Base-by-base conservation (phyloP, 148 eudicot genomes). In the Fagopyrum tataricum region DNA sequence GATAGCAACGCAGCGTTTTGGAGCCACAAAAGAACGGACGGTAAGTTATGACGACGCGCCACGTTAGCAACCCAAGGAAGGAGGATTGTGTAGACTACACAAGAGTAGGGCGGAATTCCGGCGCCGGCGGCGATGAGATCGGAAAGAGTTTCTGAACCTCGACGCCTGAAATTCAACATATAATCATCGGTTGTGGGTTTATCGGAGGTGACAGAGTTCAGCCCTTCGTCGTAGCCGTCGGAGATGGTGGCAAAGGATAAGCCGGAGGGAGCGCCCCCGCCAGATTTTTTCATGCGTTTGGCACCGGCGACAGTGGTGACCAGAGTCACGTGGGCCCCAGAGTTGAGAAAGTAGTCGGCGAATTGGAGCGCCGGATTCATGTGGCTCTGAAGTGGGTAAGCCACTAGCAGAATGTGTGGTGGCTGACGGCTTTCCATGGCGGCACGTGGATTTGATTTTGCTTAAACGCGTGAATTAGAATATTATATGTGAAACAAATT, bases 51-150 rank as follows among this genome's bases (percentile, higher is more conserved):
- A 0, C 68, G 44, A 56, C 69, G 82, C 7, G 92, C 92, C 72
- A 90, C 96, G n/a, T 86, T 90, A 26, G 88, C 78, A 8, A 87
- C 96, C 92, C 96, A 90, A 0, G 92, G 86, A 21, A 88, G 75
- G 70, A 90, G 83, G 11, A 90, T 78, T 15, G 86, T 91, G 71
- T 88, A 88, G 8, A 88, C 73, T 0, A 90, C 76, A 71, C 90
- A 90, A 11, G 73, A 79, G 7, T 88, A 73, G 0, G 92, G 92
- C 21, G 68, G 68, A 41, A 6, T 42, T 7, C 15, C 4, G 0
- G 85, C 3, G 46, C 79, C 79, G n/a, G 66, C 62, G 0, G 73
- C 53, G 6, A 90, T 78, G 69, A 90, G 74, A 17, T 71, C 48
- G 21, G 81, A 20, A 0, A 89, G 77, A 0, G 85, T 74, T 2